A percentile compares a stretch with the other conserved stretches of the same genome.
phyloP scores from a whole-genome alignment of 371 early-diverging fungal species.

The Parasitella parasitica region DNA sequence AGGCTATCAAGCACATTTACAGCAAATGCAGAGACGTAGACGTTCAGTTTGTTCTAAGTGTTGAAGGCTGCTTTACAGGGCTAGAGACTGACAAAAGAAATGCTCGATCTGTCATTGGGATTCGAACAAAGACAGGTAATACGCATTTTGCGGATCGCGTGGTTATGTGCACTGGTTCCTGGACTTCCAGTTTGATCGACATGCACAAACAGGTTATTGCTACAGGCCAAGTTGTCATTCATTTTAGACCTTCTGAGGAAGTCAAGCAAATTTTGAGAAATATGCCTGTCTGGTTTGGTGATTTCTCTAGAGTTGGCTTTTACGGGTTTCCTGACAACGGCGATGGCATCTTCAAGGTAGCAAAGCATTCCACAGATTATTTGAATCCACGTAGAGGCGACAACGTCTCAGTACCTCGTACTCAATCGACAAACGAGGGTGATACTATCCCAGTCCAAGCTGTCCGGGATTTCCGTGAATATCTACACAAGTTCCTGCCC shows the following conservation, averaged over 20 bases:
- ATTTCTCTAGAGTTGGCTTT: conserved; percentile 48
- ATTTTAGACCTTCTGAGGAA: conserved; percentile 31
- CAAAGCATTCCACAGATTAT: conserved; percentile 50
- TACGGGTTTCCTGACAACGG: conserved; percentile 56
- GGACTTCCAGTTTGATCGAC: conserved; percentile 54
- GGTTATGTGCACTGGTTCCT: conserved; percentile 53
- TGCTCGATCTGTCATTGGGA: conserved; percentile 30
- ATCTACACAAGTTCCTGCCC: conserved; percentile 33
- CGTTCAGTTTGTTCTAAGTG: conserved; percentile 41
- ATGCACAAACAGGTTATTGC: conserved; percentile 36
- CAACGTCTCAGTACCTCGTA: conserved; percentile 37
- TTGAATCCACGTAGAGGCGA: conserved; percentile 11
- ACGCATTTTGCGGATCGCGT: conserved; percentile 40
- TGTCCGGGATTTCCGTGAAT: conserved; percentile 27
- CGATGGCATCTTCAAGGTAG: conserved; percentile 53
- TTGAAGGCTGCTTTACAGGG: conserved; percentile 30
- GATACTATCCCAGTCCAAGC: conserved; percentile 43
- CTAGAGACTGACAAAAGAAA: conserved; percentile 4
- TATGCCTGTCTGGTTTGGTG: conserved; percentile 52
- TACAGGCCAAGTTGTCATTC: conserved; percentile 55
- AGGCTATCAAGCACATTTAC: conserved; percentile 34
- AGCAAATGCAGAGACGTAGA: conserved; percentile 33
- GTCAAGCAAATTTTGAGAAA: not conserved
- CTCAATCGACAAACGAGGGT: conserved; percentile 27
- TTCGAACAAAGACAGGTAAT: conserved; percentile 41